Conservation (phyloP, 169 alveolate genomes). For the Ichthyophthirius multifiliis region DNA sequence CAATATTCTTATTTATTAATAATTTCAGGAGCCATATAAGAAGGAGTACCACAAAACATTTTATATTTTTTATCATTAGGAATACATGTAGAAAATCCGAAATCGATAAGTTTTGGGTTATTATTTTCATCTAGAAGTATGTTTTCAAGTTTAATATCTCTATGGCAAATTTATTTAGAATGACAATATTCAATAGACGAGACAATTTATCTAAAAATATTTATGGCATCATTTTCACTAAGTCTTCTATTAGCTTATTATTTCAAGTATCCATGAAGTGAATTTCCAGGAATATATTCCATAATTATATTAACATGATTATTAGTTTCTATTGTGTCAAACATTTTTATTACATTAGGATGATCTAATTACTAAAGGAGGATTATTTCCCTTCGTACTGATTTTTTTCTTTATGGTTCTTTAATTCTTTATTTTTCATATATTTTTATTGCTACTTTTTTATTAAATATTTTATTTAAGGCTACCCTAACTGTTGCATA, state of each 20-base stretch:
- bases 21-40: conserved; percentile 87
- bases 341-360: conserved; percentile 69
- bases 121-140: conserved; percentile 61
- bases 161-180: conserved; percentile 71
- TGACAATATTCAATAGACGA: conserved; percentile 74
- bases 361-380: conserved; percentile 68
- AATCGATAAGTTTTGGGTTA: conserved; percentile 66
- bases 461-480: conserved; percentile 60
- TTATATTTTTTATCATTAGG: conserved; percentile 58
- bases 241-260: conserved; percentile 64
- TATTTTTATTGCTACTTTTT: conserved; percentile 82
- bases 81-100: conserved; percentile 71
- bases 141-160: conserved; percentile 88
- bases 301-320: conserved; percentile 69
- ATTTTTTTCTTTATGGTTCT: conserved; percentile 71
- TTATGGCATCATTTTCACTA: conserved; percentile 70
- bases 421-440: conserved; percentile 80
- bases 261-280: conserved; percentile 74
- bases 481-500: conserved; percentile 87
- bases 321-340: conserved; percentile 67
- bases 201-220: conserved; percentile 53
- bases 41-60: conserved; percentile 84
- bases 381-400: conserved; percentile 80
- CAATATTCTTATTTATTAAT: conserved; percentile 61
- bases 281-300: conserved; percentile 81